These are phyloP conservation scores for Bipolaris zeicola DNA, from an alignment of 2,329 filamentous ascomycete genomes.

Conservation along the genomic window DNA sequence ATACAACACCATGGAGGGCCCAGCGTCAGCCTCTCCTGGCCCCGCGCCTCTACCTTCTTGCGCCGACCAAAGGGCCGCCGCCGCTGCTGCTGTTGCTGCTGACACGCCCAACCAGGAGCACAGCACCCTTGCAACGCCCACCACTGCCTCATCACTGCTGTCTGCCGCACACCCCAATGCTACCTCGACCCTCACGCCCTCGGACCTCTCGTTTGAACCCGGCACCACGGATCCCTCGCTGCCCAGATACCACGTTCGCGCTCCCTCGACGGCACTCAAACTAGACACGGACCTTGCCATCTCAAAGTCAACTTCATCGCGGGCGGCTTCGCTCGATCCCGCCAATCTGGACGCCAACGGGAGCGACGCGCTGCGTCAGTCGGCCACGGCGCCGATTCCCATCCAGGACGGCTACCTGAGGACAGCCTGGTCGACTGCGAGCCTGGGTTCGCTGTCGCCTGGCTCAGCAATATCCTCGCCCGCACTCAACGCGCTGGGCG, in stretches of 20 bases:
- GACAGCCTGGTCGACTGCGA: slow-evolving; percentile 51
- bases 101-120: slow-evolving; percentile 9
- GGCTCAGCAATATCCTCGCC: slow-evolving; percentile 55
- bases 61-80: slow-evolving; percentile 17
- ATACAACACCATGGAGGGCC: slow-evolving; percentile 43
- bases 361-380: slow-evolving; percentile 37
- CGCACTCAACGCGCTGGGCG: slow-evolving; percentile 54
- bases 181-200: slow-evolving; percentile 30
- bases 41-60: slow-evolving; percentile 26
- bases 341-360: slow-evolving; percentile 42
- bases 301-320: slow-evolving; percentile 24
- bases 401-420: slow-evolving; percentile 46
- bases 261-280: slow-evolving; percentile 32
- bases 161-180: slow-evolving; percentile 29
- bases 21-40: slow-evolving; percentile 30
- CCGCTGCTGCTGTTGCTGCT: slow-evolving; percentile 22
- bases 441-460: slow-evolving; percentile 54
- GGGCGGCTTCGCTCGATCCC: slow-evolving; percentile 27
- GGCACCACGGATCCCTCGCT: slow-evolving; percentile 17
- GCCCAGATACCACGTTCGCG: slow-evolving; percentile 34
- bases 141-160: slow-evolving; percentile 11
- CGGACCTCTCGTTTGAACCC: slow-evolving; percentile 25
- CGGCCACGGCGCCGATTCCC: slow-evolving; percentile 47
- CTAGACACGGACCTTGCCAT: slow-evolving; percentile 42
- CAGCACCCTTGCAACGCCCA: slow-evolving; percentile 7